Base-by-base conservation (phyloP, 768 basidiomycete species). In the Polyporus arcularius region DNA sequence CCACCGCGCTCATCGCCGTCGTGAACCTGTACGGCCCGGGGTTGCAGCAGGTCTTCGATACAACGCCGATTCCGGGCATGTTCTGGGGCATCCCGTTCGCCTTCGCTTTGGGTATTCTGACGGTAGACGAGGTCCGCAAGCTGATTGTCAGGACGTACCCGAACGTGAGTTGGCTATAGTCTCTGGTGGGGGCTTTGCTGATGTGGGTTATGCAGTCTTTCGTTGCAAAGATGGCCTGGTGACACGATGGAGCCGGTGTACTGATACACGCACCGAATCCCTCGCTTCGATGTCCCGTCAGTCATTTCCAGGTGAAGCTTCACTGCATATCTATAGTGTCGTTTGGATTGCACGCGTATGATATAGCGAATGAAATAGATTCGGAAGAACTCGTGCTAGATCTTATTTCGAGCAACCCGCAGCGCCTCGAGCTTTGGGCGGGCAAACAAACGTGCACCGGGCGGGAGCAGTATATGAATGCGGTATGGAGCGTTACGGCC, bases 11-110 rank as follows among this genome's bases (percentile, higher is more conserved):
- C 30, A 75, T 82, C 55, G 79, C 79, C 0, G 63, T 82, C 1
- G 72, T 71, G 54, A 80, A 81, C 61, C 57, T 80, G 39, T 79
- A 82, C 40, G 81, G 80, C 1, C 72, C 67, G 6, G 80, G 80
- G 1, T 48, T 82, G n/a, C 77, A 81, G 54, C 28, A 46, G 0
- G 78, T 82, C 28, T 82, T 82, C 53, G 39, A 35, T 2, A 82
- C 80, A 4, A 67, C 75, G 2, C 76, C 78, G 6, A 80, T 82
- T 30, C 80, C 78, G 1, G 66, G 72, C 2, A 79, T 76, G 75
- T 82, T 80, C 67, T 82, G 81, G 81, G 73, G 78, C 14, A 70
- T 79, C 31, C 80, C 81, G 2, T 77, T 82, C 55, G 72, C 69
- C 2, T 79, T 82, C 40, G 81, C 78, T 2, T 46, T 76, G 12